These are phyloP conservation scores for Ganoderma leucocontextum DNA, from an alignment of 1,284 basidiomycete species.

Conservation along the genomic window DNA sequence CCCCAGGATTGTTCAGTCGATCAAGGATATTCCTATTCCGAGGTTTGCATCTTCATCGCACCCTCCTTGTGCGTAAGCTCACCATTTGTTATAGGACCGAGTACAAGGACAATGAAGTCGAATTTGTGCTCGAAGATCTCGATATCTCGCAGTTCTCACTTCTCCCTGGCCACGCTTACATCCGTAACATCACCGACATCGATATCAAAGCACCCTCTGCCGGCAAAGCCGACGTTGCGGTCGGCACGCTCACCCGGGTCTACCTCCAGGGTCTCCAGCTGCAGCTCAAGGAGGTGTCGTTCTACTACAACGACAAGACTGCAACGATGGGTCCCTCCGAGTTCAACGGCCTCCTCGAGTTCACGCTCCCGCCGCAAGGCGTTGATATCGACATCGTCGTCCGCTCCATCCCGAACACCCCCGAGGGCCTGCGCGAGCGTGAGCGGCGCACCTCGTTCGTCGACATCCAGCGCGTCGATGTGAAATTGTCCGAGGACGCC, in stretches of 20 bases:
- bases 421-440: constrained; percentile 51
- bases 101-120: constrained; percentile 67
- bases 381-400: constrained; percentile 72
- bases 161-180: constrained; percentile 73
- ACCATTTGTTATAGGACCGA: constrained; percentile 56
- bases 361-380: constrained; percentile 69
- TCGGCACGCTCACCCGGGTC: constrained; percentile 70
- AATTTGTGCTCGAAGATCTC: constrained; percentile 77
- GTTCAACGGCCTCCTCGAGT: constrained; percentile 65
- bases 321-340: constrained; percentile 59
- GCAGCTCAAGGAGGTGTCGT: constrained; percentile 67
- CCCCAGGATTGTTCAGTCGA: constrained; percentile 54
- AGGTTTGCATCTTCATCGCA: constrained; percentile 49
- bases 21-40: constrained; percentile 70
- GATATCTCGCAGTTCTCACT: constrained; percentile 69
- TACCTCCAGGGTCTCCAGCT: constrained; percentile 70
- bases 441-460: constrained; percentile 58
- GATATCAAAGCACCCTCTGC: constrained; percentile 61
- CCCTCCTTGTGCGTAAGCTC: neutral
- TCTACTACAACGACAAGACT: constrained; percentile 72
- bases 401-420: constrained; percentile 62
- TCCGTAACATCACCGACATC: constrained; percentile 77
- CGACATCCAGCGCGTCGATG: constrained; percentile 60
- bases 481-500: constrained; percentile 61
- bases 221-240: constrained; percentile 49